These are phyloP conservation scores for Cucurbita moschata DNA, from an alignment of 306 rosid genomes.

Conservation along the genomic window DNA sequence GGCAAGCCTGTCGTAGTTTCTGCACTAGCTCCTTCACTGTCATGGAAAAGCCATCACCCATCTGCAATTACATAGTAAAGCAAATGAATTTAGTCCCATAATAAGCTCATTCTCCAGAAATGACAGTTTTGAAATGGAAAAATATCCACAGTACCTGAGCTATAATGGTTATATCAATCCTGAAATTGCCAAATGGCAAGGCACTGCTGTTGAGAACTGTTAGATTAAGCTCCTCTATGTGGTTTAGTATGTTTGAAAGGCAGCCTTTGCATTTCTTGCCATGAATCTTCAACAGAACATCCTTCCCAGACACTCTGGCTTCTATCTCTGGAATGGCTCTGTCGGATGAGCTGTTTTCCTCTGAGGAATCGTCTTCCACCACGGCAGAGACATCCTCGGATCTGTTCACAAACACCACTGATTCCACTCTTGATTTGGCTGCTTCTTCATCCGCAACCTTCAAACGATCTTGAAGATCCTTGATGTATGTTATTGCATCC, in stretches of 20 bases:
- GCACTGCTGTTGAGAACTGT: constrained; percentile 25
- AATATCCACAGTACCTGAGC: constrained; percentile 33
- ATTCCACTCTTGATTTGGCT: constrained; percentile 27
- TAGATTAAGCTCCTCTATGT: constrained; percentile 37
- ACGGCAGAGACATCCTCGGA: neutral
- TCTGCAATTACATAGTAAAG: constrained; percentile 19
- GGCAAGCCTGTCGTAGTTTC: constrained; percentile 19
- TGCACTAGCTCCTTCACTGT: constrained; percentile 28
- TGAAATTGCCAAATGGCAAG: constrained; percentile 35
- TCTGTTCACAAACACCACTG: neutral
- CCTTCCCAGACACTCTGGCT: constrained; percentile 8
- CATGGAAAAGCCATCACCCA: constrained; percentile 33
- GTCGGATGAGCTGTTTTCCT: neutral
- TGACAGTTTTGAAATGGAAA: too few relatives aligned
- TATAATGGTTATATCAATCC: constrained; percentile 35
- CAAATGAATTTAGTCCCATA: neutral
- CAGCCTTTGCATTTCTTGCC: constrained; percentile 1
- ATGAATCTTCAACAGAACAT: constrained; percentile 2
- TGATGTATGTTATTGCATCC: constrained; percentile 56
- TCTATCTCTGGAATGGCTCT: constrained; percentile 1
- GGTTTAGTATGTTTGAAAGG: constrained; percentile 23
- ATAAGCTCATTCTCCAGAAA: neutral
- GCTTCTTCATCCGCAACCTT: constrained; percentile 36
- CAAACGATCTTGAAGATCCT: constrained; percentile 46
- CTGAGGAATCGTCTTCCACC: neutral